A percentile compares a stretch with the other conserved stretches of the same genome.
Conservation (phyloP, 2,329 filamentous ascomycete genomes). For the Colletotrichum liaoningense region DNA sequence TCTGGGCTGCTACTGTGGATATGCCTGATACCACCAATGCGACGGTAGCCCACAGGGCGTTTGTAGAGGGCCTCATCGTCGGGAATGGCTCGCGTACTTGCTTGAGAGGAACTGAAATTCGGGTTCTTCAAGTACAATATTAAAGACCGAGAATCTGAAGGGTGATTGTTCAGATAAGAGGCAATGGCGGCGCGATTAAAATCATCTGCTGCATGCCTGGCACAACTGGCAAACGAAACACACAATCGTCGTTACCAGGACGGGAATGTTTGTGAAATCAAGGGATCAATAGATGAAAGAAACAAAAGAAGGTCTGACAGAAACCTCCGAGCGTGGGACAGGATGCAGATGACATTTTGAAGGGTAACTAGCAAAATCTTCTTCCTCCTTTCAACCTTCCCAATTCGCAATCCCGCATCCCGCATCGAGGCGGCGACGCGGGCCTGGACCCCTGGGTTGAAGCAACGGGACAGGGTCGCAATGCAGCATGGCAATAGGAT, state of each 20-base stretch:
- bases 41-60: not conserved
- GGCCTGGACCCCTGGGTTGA: not conserved
- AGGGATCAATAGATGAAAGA: not conserved
- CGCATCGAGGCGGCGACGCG: not conserved
- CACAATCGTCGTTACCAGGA: not conserved
- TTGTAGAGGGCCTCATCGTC: constrained; percentile 3
- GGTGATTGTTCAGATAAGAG: not conserved
- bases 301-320: no score
- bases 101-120: not conserved
- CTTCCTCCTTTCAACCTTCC: not conserved
- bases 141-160: not conserved
- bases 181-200: not conserved
- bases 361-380: not conserved
- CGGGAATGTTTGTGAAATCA: not conserved
- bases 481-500: not conserved
- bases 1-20: constrained; percentile 40
- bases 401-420: not conserved
- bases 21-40: constrained; percentile 1
- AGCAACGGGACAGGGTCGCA: not conserved
- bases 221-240: not conserved
- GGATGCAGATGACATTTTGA: not conserved
- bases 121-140: not conserved
- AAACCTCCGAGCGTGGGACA: not conserved
- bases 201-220: not conserved
- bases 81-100: not conserved